phyloP scores from a whole-genome alignment of 768 basidiomycete species.

The Imleria badia region DNA sequence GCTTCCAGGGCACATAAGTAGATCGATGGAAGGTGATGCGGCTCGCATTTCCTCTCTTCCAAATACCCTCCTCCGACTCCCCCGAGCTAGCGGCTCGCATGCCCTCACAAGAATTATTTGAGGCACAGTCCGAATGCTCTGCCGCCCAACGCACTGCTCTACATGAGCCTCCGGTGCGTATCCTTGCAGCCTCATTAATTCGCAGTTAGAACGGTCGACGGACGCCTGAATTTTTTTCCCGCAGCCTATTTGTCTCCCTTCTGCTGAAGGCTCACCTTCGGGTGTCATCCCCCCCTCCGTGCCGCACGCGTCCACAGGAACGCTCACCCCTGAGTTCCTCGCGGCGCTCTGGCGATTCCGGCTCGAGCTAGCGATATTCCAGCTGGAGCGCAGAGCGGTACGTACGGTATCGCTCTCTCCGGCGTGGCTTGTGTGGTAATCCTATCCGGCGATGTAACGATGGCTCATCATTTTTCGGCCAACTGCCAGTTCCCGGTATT shows the following conservation, averaged over 20 bases:
- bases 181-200: neutral
- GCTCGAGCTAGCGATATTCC: constrained; percentile 20
- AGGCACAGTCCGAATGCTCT: neutral
- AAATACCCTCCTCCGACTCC: neutral
- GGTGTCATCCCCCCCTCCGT: neutral
- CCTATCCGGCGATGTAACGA: neutral
- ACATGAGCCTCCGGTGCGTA: constrained; percentile 1
- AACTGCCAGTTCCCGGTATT: constrained; percentile 18
- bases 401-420: neutral
- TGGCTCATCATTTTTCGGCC: neutral
- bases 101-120: neutral
- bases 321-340: constrained; percentile 10
- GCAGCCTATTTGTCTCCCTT: neutral
- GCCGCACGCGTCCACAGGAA: neutral
- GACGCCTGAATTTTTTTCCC: neutral
- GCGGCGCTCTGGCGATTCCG: constrained; percentile 17
- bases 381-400: constrained; percentile 24
- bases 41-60: neutral
- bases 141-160: neutral
- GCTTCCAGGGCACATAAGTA: constrained; percentile 17
- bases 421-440: neutral
- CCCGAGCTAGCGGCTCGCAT: neutral
- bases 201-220: neutral
- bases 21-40: constrained; percentile 1
- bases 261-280: neutral